phyloP scores from a whole-genome alignment of 805 yeast species.

The Candida takata region DNA sequence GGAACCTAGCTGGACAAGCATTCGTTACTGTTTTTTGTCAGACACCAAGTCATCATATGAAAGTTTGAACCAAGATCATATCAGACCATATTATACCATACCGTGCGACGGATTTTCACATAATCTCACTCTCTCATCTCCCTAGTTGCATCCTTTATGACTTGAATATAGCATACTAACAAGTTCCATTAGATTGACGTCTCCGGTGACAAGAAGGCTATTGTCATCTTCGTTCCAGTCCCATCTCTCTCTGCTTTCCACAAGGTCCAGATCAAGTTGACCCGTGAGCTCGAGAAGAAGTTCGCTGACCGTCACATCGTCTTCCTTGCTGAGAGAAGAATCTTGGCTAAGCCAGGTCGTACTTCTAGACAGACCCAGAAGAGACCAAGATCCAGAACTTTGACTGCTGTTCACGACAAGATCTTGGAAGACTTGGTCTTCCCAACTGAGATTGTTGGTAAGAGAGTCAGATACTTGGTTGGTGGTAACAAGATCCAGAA shows the following conservation, averaged over 20 bases:
- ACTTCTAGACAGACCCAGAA: slow-evolving; percentile 89
- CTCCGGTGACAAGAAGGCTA: slow-evolving; percentile 97
- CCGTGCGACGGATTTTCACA: too few relatives aligned
- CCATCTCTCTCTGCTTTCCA: slow-evolving; percentile 90
- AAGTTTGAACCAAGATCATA: too few relatives aligned
- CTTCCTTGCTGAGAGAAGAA: slow-evolving; percentile 99
- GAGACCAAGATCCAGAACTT: slow-evolving; percentile 99
- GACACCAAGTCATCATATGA: too few relatives aligned
- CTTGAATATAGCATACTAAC: slow-evolving; percentile 16
- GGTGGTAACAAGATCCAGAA: slow-evolving; percentile 99
- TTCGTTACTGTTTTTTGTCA: too few relatives aligned
- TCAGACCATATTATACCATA: too few relatives aligned
- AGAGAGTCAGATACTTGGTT: slow-evolving; percentile 97
- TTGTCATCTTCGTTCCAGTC: slow-evolving; percentile 96
- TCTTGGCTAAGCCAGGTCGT: slow-evolving; percentile 98
- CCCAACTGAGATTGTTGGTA: slow-evolving; percentile 99
- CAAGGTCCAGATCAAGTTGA: slow-evolving; percentile 94
- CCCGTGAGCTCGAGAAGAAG: slow-evolving; percentile 99
- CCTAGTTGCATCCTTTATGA: too few relatives aligned
- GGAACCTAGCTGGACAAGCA: too few relatives aligned
- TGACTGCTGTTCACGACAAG: slow-evolving; percentile 97
- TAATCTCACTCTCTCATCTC: too few relatives aligned
- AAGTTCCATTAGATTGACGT: slow-evolving; percentile 60
- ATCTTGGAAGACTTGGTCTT: slow-evolving; percentile 97
- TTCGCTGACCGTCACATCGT: slow-evolving; percentile 99